Base-by-base conservation (phyloP, 1,284 basidiomycete genomes). In the Moniliella sp. region DNA sequence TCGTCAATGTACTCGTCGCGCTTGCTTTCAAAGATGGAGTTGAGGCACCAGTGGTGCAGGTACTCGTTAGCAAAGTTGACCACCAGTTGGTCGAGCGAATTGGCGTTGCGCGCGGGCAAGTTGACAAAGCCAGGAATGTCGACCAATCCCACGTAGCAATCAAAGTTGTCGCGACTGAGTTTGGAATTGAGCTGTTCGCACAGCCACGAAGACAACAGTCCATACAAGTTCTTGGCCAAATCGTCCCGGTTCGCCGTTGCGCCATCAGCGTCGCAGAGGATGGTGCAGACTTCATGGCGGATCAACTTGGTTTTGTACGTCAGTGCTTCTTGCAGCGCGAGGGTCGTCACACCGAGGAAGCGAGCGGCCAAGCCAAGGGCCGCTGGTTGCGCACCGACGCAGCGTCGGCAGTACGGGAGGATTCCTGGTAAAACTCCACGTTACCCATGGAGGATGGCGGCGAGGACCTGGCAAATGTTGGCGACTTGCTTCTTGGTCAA, bases 381-480 rank as follows among this genome's bases (percentile, higher is more conserved):
- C 34, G 91, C 81, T 12, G 46, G 45, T 53, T 51, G 37, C 46
- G 43, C 3, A 59, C 41, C 2, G 48, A 50, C 16, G 52, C 54
- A 3, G 52, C 37, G 19, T 57, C 54, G 28, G 48, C 45, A 3
- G 50, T 52, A 23, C 49, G 39, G 23, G 50, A 49, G 19, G 42
- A 36, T 34, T 51, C 50, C 18, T 54, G 44, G 31, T 68, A 74
- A 62, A 97, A 97, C 47, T 91, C 80, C 40, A 97, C 69, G 59
- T 94, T 91, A 14, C 88, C 86, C 18, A 94, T 94, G 86, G 14
- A 94, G 71, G 49, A 97, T 91, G 21, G 84, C 80, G 4, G 86
- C 83, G 34, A 94, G 65, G 25, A 94, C 71, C 61, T 93, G 84
- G 57, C 83, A 91, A 2, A 84, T 78, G 61, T 88, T 82, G 0